Base-by-base conservation (phyloP, 2,329 filamentous ascomycete genomes). In the Aspergillus sclerotialis region DNA sequence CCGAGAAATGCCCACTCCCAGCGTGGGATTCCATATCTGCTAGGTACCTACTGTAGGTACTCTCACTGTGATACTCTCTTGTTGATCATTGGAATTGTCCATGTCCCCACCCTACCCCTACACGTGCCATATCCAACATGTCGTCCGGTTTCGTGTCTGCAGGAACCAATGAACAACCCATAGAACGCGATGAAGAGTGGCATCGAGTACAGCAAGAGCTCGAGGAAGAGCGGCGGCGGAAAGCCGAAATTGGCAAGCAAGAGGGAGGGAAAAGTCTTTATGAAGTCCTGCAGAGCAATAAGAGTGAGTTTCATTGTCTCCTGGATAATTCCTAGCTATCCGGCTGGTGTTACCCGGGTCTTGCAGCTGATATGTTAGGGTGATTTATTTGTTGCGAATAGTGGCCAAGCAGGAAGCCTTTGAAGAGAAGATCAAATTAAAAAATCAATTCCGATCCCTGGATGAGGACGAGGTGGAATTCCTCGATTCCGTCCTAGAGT, bases 401-500 rank as follows among this genome's bases (percentile, higher is more conserved):
- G 58, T 63, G 49, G 67, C 67, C 43, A 71, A 72, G 48, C 67
- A 71, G 52, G 69, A 71, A 56, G 66, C 64, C 18, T 70, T 70
- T 45, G 68, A 72, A 47, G 69, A 72, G 50, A 67, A 67, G 25
- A 62, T 63, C 10, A 62, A 64, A 35, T 39, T 72, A 30, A 70
- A 68, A 44, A 70, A 72, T 39, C 68, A 72, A 45, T 72, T 72
- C 40, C 67, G 69, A 28, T 56, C 68, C 12, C 58, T 72, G 13
- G 69, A 71, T 39, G 68, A 71, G 39, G 68, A 71, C 38, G 68
- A 72, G 43, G 56, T 71, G 30, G 69, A 71, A 3, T 72, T 71
- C 39, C 53, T 72, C 3, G 69, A 80, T 40, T 73, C 72, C 0
- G 63, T 81, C 2, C 60, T 75, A 21, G 74, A 78, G 45, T 70